Percentiles rank a stretch among this genome's conserved stretches.
These are phyloP conservation scores for Chernovozyma aurita DNA, from an alignment of 1,139 yeast genomes.

Conservation along the genomic window DNA sequence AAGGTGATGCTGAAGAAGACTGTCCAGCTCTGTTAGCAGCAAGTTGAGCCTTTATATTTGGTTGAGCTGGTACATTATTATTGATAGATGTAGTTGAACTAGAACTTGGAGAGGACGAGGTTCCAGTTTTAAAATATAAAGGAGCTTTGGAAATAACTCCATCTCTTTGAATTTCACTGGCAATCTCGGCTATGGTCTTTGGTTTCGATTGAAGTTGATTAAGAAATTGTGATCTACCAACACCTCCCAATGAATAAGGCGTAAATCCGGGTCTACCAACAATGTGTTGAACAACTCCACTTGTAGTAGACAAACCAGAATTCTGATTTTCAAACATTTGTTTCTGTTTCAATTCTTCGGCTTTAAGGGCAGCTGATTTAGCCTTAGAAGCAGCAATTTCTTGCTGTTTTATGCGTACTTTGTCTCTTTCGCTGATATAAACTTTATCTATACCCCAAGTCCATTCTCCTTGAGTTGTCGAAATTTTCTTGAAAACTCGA, in stretches of 20 bases:
- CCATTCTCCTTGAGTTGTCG: constrained; percentile 58
- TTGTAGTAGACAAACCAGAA: background rate
- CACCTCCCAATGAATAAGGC: constrained; percentile 3
- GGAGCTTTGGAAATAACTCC: constrained; percentile 31
- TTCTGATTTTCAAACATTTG: constrained; percentile 29
- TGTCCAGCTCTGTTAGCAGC: constrained; percentile 46
- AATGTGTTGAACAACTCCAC: constrained; percentile 17
- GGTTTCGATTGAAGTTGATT: constrained; percentile 26
- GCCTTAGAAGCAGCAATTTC: constrained; percentile 58
- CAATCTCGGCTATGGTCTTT: constrained; percentile 53
- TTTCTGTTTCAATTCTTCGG: constrained; percentile 47
- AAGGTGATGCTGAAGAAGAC: constrained; percentile 11
- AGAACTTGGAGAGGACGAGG: constrained; percentile 3
- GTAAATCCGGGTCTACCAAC: constrained; percentile 9
- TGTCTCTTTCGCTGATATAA: constrained; percentile 76
- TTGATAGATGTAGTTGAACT: constrained; percentile 1
- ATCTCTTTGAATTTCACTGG: constrained; percentile 49
- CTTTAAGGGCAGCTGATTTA: constrained; percentile 50
- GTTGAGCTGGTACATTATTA: constrained; percentile 10
- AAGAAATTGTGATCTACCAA: constrained; percentile 18
- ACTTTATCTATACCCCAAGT: constrained; percentile 87
- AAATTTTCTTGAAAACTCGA: constrained; percentile 72
- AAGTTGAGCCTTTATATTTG: constrained; percentile 46
- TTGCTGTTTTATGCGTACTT: constrained; percentile 63
- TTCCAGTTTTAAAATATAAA: constrained; percentile 24